A percentile compares a stretch with the other conserved stretches of the same genome.
These are phyloP conservation scores for Sclerotinia trifoliorum DNA, from an alignment of 2,329 filamentous ascomycete genomes.

Conservation along the genomic window DNA sequence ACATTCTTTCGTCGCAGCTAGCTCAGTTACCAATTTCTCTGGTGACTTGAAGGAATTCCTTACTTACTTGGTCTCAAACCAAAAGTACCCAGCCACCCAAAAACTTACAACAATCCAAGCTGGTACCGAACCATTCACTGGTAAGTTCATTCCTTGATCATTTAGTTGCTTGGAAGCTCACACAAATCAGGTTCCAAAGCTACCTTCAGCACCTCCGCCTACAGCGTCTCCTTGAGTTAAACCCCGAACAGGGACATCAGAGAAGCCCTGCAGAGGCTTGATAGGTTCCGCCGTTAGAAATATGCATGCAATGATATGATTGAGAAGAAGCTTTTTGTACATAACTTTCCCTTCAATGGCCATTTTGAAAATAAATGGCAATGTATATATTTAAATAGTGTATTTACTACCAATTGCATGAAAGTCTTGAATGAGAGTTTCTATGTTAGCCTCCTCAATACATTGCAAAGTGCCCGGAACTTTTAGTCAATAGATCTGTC, in stretches of 20 bases:
- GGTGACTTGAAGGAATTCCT: slow-evolving; percentile 59
- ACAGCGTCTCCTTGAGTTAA: slow-evolving; percentile 30
- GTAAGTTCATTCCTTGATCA: slow-evolving; percentile 34
- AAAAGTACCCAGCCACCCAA: slow-evolving; percentile 50
- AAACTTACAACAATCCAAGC: slow-evolving; percentile 54
- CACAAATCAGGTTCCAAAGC: slow-evolving; percentile 44
- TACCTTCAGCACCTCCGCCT: slow-evolving; percentile 45
- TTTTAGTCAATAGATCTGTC: neutral
- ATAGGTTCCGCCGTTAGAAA: too few species aligned
- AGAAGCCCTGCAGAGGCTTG: neutral
- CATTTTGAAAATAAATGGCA: neutral
- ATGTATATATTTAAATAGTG: neutral
- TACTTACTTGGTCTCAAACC: slow-evolving; percentile 51
- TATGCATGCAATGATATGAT: neutral
- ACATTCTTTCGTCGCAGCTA: slow-evolving; percentile 56
- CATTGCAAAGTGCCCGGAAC: neutral
- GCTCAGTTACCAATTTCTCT: slow-evolving; percentile 51
- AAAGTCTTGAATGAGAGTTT: neutral
- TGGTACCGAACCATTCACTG: slow-evolving; percentile 55
- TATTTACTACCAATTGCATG: neutral
- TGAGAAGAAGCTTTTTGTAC: neutral
- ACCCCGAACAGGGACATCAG: neutral
- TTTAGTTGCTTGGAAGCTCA: neutral
- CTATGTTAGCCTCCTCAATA: too few species aligned
- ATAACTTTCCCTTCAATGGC: neutral